A percentile compares a stretch with the other conserved stretches of the same genome.
phyloP scores from a whole-genome alignment of 192 early-diverging fungal species.

The Coemansia furcata region DNA sequence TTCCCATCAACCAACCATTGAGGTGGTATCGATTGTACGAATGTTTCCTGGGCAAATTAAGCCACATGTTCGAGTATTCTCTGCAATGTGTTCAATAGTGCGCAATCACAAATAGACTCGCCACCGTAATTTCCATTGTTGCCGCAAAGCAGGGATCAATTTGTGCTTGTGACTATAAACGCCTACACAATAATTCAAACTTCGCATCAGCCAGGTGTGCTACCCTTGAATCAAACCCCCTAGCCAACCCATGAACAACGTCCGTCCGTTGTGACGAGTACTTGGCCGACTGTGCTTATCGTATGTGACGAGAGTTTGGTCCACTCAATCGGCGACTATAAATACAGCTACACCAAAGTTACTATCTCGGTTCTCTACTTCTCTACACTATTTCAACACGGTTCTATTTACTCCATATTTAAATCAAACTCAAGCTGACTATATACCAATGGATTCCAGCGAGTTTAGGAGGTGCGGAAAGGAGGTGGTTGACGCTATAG shows the following conservation, averaged over 20 bases:
- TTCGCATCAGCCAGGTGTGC: background rate
- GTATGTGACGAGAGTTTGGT: background rate
- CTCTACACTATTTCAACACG: background rate
- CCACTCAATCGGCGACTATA: background rate
- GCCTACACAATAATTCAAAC: background rate
- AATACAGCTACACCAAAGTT: background rate
- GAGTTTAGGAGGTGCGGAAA: conserved; percentile 62
- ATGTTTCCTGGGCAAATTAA: too few species aligned
- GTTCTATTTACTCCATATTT: background rate
- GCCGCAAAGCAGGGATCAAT: background rate
- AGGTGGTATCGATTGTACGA: too few species aligned
- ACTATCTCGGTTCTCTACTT: background rate
- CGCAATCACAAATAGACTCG: background rate
- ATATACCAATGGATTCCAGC: conserved; percentile 39
- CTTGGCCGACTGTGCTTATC: background rate
- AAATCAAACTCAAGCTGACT: background rate
- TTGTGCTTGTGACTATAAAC: background rate
- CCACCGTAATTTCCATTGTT: background rate
- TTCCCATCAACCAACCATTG: too few species aligned
- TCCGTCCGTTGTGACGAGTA: background rate
- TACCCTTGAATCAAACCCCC: background rate
- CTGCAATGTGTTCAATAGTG: background rate
- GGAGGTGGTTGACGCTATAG: conserved; percentile 60
- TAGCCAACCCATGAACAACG: background rate
- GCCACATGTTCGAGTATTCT: background rate